phyloP scores from a whole-genome alignment of 2,329 filamentous ascomycete genomes.

The Colletotrichum tanaceti region DNA sequence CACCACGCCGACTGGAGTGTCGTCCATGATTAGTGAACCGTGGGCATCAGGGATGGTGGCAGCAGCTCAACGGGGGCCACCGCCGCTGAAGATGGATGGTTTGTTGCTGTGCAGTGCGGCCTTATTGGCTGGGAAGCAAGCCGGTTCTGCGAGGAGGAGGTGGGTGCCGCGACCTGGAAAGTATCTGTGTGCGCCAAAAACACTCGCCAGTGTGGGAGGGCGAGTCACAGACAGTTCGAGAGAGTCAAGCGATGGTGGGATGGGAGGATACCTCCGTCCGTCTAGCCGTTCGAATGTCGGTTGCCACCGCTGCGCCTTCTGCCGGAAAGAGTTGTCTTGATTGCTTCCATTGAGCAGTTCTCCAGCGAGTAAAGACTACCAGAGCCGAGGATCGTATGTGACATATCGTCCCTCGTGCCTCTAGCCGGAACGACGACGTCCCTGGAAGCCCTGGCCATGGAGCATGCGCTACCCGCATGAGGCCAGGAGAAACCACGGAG shows the following conservation, averaged over 20 bases:
- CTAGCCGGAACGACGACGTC: conserved; percentile 4
- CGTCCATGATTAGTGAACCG: conserved; percentile 39
- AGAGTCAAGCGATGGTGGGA: conserved; percentile 7
- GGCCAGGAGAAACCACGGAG: conserved; percentile 12
- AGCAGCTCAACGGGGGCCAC: conserved; percentile 27
- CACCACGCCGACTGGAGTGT: conserved; percentile 21
- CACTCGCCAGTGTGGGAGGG: conserved; percentile 8
- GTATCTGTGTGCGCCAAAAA: conserved; percentile 24
- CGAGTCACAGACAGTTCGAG: neutral
- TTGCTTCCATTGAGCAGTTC: conserved; percentile 2
- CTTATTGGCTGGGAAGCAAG: conserved; percentile 15
- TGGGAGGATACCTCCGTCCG: conserved; percentile 2
- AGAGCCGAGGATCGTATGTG: neutral
- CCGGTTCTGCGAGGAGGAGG: conserved; percentile 13
- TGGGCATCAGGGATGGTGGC: conserved; percentile 23
- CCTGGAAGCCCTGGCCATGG: conserved; percentile 21
- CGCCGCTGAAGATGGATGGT: conserved; percentile 16
- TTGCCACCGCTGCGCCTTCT: conserved; percentile 13
- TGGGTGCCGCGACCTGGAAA: conserved; percentile 9
- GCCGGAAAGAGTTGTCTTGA: conserved; percentile 13
- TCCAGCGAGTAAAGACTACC: neutral
- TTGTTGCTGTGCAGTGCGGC: conserved; percentile 8
- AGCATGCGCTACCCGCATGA: conserved; percentile 7
- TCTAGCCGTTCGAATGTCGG: conserved; percentile 12
- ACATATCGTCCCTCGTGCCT: neutral